Evolutionary conservation across 2,329 filamentous ascomycete genomes (phyloP).

Genomic region (Xylaria hypoxylon): DNA sequence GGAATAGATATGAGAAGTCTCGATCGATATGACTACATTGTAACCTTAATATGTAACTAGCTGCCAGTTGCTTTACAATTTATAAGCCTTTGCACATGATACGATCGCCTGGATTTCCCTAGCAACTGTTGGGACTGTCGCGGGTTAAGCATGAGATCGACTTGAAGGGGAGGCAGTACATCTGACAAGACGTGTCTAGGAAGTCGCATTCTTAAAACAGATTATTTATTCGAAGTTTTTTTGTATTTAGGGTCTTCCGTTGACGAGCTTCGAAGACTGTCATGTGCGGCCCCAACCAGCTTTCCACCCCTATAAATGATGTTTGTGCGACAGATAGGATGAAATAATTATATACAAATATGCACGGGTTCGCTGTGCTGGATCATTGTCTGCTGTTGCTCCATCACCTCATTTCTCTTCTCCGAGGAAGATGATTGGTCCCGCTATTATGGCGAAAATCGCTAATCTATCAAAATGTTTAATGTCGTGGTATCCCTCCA

Average conservation of each 20-base stretch:
- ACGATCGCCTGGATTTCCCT: neutral
- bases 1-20: neutral
- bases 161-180: neutral
- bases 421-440: constrained; percentile 15
- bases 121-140: neutral
- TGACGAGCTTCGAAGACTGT: constrained; percentile 9
- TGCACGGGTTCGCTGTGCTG: constrained; percentile 37
- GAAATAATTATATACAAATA: constrained; percentile 49
- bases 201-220: constrained; percentile 8
- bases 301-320: constrained; percentile 34
- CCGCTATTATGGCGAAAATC: constrained; percentile 31
- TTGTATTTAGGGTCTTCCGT: constrained; percentile 3
- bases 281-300: constrained; percentile 3
- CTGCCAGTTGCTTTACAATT: neutral
- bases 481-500: constrained; percentile 47
- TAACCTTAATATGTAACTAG: neutral
- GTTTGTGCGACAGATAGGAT: constrained; percentile 36
- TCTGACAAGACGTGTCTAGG: neutral
- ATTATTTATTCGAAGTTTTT: constrained; percentile 33
- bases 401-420: constrained; percentile 14
- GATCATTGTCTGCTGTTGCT: constrained; percentile 27
- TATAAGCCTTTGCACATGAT: neutral
- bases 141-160: neutral
- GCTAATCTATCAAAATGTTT: constrained; percentile 48
- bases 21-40: neutral